Conservation (phyloP, 2,329 filamentous ascomycete species). For the Claviceps purpurea region DNA sequence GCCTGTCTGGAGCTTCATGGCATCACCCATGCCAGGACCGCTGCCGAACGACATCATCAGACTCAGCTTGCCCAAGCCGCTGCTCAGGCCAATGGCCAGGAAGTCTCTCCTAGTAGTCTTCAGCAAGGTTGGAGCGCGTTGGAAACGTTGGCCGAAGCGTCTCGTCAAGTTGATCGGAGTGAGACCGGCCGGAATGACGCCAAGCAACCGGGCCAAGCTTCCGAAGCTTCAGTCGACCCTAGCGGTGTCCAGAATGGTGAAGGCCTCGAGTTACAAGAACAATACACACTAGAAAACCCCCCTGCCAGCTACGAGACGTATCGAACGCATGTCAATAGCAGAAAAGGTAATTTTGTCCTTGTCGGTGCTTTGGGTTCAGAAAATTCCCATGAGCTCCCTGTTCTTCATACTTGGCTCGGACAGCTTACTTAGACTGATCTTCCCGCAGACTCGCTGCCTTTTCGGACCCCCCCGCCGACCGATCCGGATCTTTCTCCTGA, state of each 20-base stretch:
- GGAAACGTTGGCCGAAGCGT: slow-evolving; percentile 79
- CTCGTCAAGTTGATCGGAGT: slow-evolving; percentile 59
- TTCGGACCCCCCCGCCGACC: slow-evolving; percentile 14
- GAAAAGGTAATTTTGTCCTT: slow-evolving; percentile 11
- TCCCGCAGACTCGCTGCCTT: slow-evolving; percentile 6
- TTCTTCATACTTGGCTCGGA: background rate
- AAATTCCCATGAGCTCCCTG: background rate
- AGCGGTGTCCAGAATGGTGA: slow-evolving; percentile 16
- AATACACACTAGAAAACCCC: slow-evolving; percentile 44
- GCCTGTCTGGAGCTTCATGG: slow-evolving; percentile 62
- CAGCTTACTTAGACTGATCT: background rate
- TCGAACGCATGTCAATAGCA: slow-evolving; percentile 12
- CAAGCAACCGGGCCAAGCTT: slow-evolving; percentile 16
- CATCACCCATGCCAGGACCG: slow-evolving; percentile 37
- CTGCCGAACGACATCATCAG: slow-evolving; percentile 17
- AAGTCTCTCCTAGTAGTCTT: slow-evolving; percentile 17
- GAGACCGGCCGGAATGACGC: slow-evolving; percentile 40
- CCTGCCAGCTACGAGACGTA: slow-evolving; percentile 32
- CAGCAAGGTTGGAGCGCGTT: slow-evolving; percentile 63
- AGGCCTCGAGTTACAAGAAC: slow-evolving; percentile 42
- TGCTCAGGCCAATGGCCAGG: slow-evolving; percentile 16
- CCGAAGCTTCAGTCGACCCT: slow-evolving; percentile 12
- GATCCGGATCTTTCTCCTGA: slow-evolving; percentile 28
- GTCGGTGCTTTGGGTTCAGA: slow-evolving; percentile 7
- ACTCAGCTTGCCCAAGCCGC: slow-evolving; percentile 4